Evolutionary conservation across 345 rosid species (phyloP), one percentile per base, ranked within the genome.

Genomic region (Eucalyptus curtisii): DNA sequence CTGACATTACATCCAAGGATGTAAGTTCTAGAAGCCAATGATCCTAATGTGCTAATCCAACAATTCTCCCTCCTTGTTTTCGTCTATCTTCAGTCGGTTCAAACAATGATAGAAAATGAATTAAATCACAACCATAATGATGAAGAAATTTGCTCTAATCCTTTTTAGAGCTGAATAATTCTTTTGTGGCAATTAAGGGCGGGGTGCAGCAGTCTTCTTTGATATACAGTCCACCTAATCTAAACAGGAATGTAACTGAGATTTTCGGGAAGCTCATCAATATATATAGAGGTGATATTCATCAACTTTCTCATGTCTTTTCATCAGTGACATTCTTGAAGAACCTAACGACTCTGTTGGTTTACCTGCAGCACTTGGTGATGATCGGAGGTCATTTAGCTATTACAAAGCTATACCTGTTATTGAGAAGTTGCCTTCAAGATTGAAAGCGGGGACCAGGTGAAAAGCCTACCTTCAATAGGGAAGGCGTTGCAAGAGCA

Each of bases 401-500:
- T 97, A 98, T 91, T 87, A 96, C 94, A 97, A 98, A 93, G 98
- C 97, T 89, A 96, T 97, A 47, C 92, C 96, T 8, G 97, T 96
- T 71, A 94, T 96, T 90, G 99, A 96, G 93, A 97, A 96, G 93
- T 89, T 96, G 90, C 97, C 59, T 93, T 95, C 89, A 95, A 91
- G 94, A 95, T 98, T 91, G 96, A 95, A 92, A 97, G 98, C 86
- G 93, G 92, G 87, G 97, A 96, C 79, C 97, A 97, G 93, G 95
- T 96, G 85, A 96, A 97, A 89, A 88, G 93, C 89, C 95, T 96
- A 87, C 97, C 99, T 87, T 95, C 97, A 80, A 97, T 98, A 91
- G 99, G 99, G 55, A 98, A 97, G 94, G 95, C 99, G 17, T n/a
- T 98, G 95, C 95, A 92, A 92, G 98, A 98, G 90, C 99, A 98